Evolutionary conservation across 2,329 filamentous ascomycete genomes (phyloP), one percentile per base, ranked within the genome.

Genomic region (Penicillium corylophilum): DNA sequence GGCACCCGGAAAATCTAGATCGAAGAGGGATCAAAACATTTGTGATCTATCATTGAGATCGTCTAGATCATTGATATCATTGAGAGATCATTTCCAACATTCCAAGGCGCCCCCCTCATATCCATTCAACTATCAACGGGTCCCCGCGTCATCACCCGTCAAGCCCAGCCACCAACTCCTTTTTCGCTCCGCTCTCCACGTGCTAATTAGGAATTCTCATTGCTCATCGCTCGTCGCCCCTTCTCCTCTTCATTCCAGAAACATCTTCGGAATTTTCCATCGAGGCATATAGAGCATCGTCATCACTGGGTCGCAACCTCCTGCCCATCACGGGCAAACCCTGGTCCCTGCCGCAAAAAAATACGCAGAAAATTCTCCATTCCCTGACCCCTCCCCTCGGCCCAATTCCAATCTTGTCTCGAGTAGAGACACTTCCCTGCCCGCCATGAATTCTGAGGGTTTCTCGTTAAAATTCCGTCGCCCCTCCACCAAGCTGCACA

Each of bases 401-500:
- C 59, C 58, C 59, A 65, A 63, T 63, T 61, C 55, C 61, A 62
- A 65, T 56, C 57, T 46, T 58, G 51, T 61, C 55, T 59, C 58
- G 53, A 56, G 56, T 53, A 57, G 50, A 57, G 52, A 57, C 57
- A 62, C 52, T 36, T 44, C 31, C n/a, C 53, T 57, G 55, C 60
- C 62, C 67, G 57, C 54, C 64, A 71, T 71, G 69, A 71, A 64
- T 64, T 62, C 67, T 54, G 68, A 70, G 55, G 63, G 54, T 58
- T 70, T 70, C 55, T 67, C 68, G 51, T 64, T 72, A 54, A 72
- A 70, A 65, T 71, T 72, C 56, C 69, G 70, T 41, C 70, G 72
- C 42, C 59, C 69, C 41, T 74, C 71, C 53, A 72, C 67, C 64
- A 75, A 74, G 64, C 69, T 74, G 50, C 70, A 71, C 63, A 77